Evolutionary conservation across 1,284 basidiomycete genomes (phyloP), one percentile per base, ranked within the genome.

Genomic region (Cryptococcus sp.): DNA sequence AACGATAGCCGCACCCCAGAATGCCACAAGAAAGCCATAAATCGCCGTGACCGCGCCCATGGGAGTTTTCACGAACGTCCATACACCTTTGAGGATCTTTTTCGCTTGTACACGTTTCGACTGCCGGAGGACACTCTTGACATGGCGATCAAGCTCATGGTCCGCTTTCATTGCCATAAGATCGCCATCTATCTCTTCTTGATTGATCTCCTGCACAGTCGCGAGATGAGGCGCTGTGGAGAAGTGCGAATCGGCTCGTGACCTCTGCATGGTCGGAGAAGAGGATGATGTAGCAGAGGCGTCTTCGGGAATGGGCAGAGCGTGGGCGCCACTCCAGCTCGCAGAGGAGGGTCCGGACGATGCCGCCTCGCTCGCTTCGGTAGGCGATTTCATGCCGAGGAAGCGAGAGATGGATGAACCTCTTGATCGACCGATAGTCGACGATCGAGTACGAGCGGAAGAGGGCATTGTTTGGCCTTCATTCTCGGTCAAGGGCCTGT

Each of bases 1-100:
- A 0, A 92, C 88, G 63, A 93, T 88, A 5, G 87, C 90, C 66
- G 93, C 90, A 0, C 90, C 90, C 79, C 93, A 93, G 43, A 93
- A 86, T 3, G 84, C 88, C 1, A 86, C 84, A 38, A 85, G 73
- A 71, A 93, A 89, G 0, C 90, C 90, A 75, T 93, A 93, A 17
- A 93, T 84, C 5, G 85, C 88, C 0, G 85, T 85, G 47, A 91
- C 78, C 25, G 70, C 85, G 70, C 90, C 91, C 65, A 81, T 76
- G 1, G 81, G 81, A 46, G 91, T 93, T 79, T 89, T 91, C 60
- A 92, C 76, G 69, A 90, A 93, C 1, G 87, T 84, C 89, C 90
- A 91, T 2, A 93, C 80, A 6, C 91, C 90, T 63, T 82, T 81
- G 68, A 89, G 76, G 0, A 83, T 85, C 11, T 87, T 81, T 54